Base-by-base conservation (phyloP, 108 stramenopile species). In the Cyclotella sp. region DNA sequence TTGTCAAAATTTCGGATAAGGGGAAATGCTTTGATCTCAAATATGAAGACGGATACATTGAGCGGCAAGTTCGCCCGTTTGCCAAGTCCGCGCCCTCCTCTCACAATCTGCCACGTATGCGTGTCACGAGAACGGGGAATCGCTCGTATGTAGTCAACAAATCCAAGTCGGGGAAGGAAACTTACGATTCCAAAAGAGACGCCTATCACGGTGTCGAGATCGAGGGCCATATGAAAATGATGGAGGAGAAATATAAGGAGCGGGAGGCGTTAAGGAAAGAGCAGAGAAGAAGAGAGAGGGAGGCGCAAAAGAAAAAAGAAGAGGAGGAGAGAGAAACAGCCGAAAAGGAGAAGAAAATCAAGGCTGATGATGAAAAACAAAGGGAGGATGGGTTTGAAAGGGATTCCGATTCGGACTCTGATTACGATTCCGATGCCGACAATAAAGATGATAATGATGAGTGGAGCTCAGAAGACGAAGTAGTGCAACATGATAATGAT, bases 181-280 rank as follows among this genome's bases (percentile, higher is more conserved):
- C 93, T 0, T 98, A 93, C 76, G 96, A 93, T 63, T 89, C 89
- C 57, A 96, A 97, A 75, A 86, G 98, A 49, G 98, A 98, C 79
- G 70, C 86, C 18, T 98, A 96, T 79, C 88, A 91, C 67, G 98
- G 97, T 54, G 95, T 90, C 28, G 95, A 97, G 68, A 82, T 73
- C 3, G 85, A 91, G 13, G 79, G 73, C 13, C 88, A 93, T 70
- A 90, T 82, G 51, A 77, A 88, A 30, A 78, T 75, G 29, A 72
- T 93, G 73, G 80, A 86, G 53, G 68, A 84, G 26, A 85, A 74
- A 58, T 91, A 85, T 80, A 54, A 76, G 19, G 76, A 88, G 61
- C 86, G 92, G 18, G 95, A 95, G 76, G 77, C 81, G 45, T 58
- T 96, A 34, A 78, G 94, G 45, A 77, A 81, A 62, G 70, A 91